phyloP scores from a whole-genome alignment of 805 yeast species.

The Sugiyamaella mastotermitis region DNA sequence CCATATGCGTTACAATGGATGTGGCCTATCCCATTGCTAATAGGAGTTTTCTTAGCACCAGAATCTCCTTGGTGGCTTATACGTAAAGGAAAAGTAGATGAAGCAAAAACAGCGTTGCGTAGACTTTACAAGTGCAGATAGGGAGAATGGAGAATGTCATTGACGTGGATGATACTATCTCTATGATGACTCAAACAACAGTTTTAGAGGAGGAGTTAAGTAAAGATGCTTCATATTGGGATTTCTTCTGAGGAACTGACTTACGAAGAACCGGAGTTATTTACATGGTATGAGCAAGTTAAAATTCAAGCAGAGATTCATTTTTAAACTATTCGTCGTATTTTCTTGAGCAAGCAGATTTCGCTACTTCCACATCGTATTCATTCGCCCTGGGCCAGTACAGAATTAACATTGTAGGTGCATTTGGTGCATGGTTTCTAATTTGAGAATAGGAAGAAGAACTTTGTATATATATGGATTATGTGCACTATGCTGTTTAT shows the following conservation, averaged over 20 bases:
- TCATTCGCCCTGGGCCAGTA: constrained; percentile 43
- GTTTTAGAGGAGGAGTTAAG: constrained; percentile 25
- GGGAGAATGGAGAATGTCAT: background rate
- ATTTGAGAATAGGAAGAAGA: constrained; percentile 20
- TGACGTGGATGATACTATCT: constrained; percentile 31
- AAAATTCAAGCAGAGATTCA: constrained; percentile 37
- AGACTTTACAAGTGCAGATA: constrained; percentile 26
- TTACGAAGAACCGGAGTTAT: constrained; percentile 47
- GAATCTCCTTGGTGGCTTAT: constrained; percentile 56
- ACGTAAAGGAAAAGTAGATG: constrained; percentile 34
- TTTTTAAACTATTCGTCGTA: constrained; percentile 35
- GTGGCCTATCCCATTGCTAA: constrained; percentile 47
- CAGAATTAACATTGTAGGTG: constrained; percentile 40
- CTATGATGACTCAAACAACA: constrained; percentile 41
- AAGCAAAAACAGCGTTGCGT: constrained; percentile 37
- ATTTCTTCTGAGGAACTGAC: constrained; percentile 44
- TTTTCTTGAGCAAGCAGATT: constrained; percentile 42
- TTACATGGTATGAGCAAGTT: constrained; percentile 40
- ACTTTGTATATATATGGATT: constrained; percentile 30
- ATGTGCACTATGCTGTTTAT: constrained; percentile 33
- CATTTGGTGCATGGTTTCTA: constrained; percentile 20
- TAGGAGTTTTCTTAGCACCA: constrained; percentile 36
- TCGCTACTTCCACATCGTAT: constrained; percentile 31
- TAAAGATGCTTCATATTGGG: constrained; percentile 21
- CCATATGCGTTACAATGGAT: constrained; percentile 58